Evolutionary conservation across 768 basidiomycete genomes (phyloP).

Genomic region (Boletus patriciae): DNA sequence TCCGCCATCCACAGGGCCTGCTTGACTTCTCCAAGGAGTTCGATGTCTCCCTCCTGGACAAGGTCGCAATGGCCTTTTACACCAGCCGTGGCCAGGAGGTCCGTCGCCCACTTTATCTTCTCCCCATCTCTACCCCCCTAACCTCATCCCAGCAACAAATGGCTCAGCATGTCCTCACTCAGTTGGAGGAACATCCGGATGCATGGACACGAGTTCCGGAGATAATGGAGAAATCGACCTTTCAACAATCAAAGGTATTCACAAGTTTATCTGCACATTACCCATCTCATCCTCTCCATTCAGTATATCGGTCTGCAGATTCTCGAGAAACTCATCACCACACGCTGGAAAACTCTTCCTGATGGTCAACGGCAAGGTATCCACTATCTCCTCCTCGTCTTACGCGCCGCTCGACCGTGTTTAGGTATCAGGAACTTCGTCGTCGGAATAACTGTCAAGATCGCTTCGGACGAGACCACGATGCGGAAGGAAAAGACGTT

Average conservation of each 20-base stretch:
- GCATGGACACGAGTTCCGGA: slow-evolving; percentile 97
- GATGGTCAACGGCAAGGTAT: slow-evolving; percentile 89
- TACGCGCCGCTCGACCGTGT: slow-evolving; percentile 12
- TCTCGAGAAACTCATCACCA: slow-evolving; percentile 91
- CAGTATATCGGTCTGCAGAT: slow-evolving; percentile 98
- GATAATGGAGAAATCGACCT: slow-evolving; percentile 81
- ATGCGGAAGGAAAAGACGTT: slow-evolving; percentile 93
- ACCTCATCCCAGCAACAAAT: slow-evolving; percentile 73
- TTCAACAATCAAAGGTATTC: slow-evolving; percentile 80
- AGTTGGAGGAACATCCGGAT: slow-evolving; percentile 94
- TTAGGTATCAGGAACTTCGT: slow-evolving; percentile 95
- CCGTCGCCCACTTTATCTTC: slow-evolving; percentile 23
- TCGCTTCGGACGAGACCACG: slow-evolving; percentile 85
- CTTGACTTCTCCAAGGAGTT: slow-evolving; percentile 94
- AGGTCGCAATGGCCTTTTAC: slow-evolving; percentile 91
- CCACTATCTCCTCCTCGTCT: slow-evolving; percentile 1
- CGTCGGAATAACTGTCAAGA: slow-evolving; percentile 88
- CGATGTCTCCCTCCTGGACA: slow-evolving; percentile 90
- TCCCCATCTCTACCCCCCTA: not conserved
- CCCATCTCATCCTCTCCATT: slow-evolving; percentile 16
- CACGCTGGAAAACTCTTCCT: slow-evolving; percentile 94
- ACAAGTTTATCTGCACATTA: not conserved
- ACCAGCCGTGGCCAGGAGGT: slow-evolving; percentile 85
- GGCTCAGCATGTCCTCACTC: slow-evolving; percentile 92
- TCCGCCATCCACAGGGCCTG: slow-evolving; percentile 54